Base-by-base conservation (phyloP, 495 filamentous ascomycete genomes). In the Penicillium subrubescens region DNA sequence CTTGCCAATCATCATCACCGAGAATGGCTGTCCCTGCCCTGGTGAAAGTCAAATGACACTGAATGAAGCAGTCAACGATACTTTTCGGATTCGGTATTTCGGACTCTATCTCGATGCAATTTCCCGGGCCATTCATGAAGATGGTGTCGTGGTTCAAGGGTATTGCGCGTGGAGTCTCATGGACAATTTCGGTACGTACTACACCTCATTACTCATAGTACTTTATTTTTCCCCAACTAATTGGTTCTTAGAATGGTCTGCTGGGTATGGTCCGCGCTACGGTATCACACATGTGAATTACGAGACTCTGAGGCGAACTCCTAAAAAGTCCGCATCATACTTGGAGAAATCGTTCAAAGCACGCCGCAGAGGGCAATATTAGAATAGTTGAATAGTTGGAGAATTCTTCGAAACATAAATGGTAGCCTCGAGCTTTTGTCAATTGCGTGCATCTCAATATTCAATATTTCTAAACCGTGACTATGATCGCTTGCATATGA, bases 131-230 rank as follows among this genome's bases (percentile, higher is more conserved):
- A 75, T 81, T 3, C 66, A 72, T 31, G 80, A 86, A 63, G 88
- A 90, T 73, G 86, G 86, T 8, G 84, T 88, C 41, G 76, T 88
- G 62, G 84, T 90, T 56, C 78, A 75, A 60, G 88, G 82, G 0
- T 92, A 92, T 75, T 79, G 89, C 65, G 89, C 86, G 12, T 92
- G 89, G 90, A 86, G 82, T 67, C 80, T 92, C 67, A 85, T 91
- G 82, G 89, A 92, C 41, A 68, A 68, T 39, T 64, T 64, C 33
- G 57, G 71, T 71, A 60, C 31, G 60, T 64, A 31, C 55, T 2
- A 12, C 25, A 12, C 15, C 21, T 17, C 31, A 1, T 4, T 5
- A 4, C 1, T 44, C 1, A 19, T 5, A 0, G 15, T 21, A 29
- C 15, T 29, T 19, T 17, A 0, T 33, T 53, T 29, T 10, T 5